Conservation (phyloP, 2,329 filamentous ascomycete genomes). For the Metarhizium brunneum region DNA sequence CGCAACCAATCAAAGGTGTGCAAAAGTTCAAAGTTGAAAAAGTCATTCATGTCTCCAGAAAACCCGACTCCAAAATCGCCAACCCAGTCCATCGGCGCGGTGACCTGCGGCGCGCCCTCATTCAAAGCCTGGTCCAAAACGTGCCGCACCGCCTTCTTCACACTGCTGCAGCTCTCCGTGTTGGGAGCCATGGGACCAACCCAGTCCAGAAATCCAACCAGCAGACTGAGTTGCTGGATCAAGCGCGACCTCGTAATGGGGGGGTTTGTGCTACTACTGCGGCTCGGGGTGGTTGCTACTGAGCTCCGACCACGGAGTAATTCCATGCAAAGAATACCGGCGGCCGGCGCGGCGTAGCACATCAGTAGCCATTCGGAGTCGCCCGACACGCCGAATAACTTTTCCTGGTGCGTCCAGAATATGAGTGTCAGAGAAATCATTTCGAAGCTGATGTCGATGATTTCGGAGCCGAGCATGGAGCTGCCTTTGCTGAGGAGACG, state of each 20-base stretch:
- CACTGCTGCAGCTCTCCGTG: conserved; percentile 32
- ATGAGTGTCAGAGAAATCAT: too few relatives aligned
- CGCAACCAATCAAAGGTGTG: conserved; percentile 36
- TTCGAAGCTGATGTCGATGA: too few relatives aligned
- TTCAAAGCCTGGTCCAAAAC: conserved; percentile 30
- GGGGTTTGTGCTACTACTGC: too few relatives aligned
- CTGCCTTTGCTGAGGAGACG: too few relatives aligned
- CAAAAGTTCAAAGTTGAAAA: conserved; percentile 33
- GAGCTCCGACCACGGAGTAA: too few relatives aligned
- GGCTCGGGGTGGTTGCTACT: too few relatives aligned
- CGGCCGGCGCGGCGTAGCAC: too few relatives aligned
- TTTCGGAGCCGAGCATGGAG: too few relatives aligned
- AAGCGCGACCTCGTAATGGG: conserved; percentile 30
- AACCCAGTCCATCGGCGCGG: conserved; percentile 9
- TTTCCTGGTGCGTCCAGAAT: too few relatives aligned
- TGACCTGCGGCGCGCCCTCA: conserved; percentile 4
- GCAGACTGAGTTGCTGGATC: conserved; percentile 39
- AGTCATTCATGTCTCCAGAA: conserved; percentile 14
- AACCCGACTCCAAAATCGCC: conserved; percentile 18
- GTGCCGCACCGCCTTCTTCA: conserved; percentile 35
- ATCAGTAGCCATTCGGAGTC: too few relatives aligned
- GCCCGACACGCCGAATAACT: too few relatives aligned
- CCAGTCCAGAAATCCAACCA: conserved; percentile 41
- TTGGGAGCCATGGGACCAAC: conserved; percentile 36
- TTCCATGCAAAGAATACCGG: too few relatives aligned